Base-by-base conservation (phyloP, 257 asterid species). In the Solanum neorickii region DNA sequence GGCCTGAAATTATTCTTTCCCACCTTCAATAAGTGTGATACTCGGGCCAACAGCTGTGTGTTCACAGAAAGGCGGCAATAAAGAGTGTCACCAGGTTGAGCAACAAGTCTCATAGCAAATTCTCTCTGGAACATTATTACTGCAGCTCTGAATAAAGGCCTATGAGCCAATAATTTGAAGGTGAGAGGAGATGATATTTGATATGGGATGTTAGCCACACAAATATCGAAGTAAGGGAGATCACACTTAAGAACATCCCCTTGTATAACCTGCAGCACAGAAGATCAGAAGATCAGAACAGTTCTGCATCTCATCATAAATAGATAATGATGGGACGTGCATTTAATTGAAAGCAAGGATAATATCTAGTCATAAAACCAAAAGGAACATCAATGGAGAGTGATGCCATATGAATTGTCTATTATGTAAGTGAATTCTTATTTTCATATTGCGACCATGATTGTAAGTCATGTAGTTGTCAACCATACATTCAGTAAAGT, bases 1-100 rank as follows among this genome's bases (percentile, higher is more conserved):
- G 99, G 99, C 91, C 99, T 90, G 90, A 97, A 97, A 88, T 96
- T 97, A 91, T 97, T 97, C 90, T 93, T 89, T 47, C 99, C 99
- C 23, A 97, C 98, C 88, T 96, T 96, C 47, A 97, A 94, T 72
- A 97, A 89, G 90, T 97, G 99, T 78, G 95, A 94, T 56, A 97
- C 95, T 37, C 96, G 93, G 65, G 99, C 92, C 62, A 97, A 66
- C 7, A 97, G 92, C 47, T 96, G 98, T 25, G 99, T 96, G 90
- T 97, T 97, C 77, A 97, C 99, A 4, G 98, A 95, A 12, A 97
- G 99, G 68, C 99, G 97, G 88, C 99, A 95, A 83, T 97, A 97
- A 3, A 97, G 96, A 59, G 82, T 83, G 85, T 97, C 99, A 11
- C 99, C 99, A 8, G 99, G 99, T 82, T 95, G 98, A 41, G 99